These are phyloP conservation scores for Saturnispora zaruensis DNA, from an alignment of 805 yeast species.

Conservation along the genomic window DNA sequence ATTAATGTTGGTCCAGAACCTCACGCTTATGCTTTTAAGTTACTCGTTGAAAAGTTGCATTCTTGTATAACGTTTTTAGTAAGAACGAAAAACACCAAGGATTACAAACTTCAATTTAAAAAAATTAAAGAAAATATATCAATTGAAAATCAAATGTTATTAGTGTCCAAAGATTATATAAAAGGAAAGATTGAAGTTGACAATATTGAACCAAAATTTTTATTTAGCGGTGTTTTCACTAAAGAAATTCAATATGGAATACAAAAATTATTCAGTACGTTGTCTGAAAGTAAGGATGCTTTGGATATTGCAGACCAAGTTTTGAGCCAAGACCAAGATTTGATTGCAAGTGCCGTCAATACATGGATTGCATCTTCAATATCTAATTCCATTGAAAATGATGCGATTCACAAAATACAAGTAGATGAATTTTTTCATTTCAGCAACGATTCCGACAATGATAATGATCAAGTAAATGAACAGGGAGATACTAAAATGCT, in stretches of 20 bases:
- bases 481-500: constrained; percentile 12
- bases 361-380: constrained; percentile 33
- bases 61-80: constrained; percentile 13
- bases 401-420: neutral
- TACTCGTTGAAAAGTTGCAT: constrained; percentile 6
- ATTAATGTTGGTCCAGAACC: constrained; percentile 4
- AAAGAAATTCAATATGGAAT: constrained; percentile 18
- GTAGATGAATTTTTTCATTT: constrained; percentile 18
- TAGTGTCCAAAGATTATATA: constrained; percentile 17
- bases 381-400: neutral
- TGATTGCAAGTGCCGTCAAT: constrained; percentile 20
- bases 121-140: constrained; percentile 4
- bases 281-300: neutral
- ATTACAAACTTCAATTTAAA: constrained; percentile 4
- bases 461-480: constrained; percentile 6
- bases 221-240: constrained; percentile 20
- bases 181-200: constrained; percentile 7
- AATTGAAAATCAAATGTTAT: constrained; percentile 18
- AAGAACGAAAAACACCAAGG: constrained; percentile 9
- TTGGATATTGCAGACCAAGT: neutral
- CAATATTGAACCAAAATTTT: neutral
- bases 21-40: neutral
- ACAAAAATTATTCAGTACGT: constrained; percentile 4
- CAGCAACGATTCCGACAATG: constrained; percentile 22
- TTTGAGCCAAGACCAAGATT: neutral